Conservation (phyloP, 75 land plant species). For the Picea glauca region DNA sequence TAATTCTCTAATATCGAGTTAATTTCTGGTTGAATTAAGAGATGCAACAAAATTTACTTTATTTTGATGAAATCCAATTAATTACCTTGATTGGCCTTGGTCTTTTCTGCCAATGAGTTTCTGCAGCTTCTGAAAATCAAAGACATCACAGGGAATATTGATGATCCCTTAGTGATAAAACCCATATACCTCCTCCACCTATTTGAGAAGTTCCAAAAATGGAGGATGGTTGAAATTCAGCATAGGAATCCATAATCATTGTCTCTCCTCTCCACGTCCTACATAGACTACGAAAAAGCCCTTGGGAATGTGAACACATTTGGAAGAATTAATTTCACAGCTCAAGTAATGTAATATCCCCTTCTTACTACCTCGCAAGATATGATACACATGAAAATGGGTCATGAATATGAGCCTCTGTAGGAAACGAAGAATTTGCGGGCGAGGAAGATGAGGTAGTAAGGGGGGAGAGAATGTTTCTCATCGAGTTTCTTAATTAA, state of each 20-base stretch:
- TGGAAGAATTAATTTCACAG: not conserved
- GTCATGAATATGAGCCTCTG: too few species aligned
- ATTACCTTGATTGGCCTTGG: too few species aligned
- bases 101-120: not conserved
- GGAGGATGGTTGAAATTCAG: conserved; percentile 62
- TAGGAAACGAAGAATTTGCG: too few species aligned
- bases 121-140: conserved; percentile 43
- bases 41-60: too few species aligned
- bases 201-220: conserved; percentile 46
- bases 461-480: too few species aligned
- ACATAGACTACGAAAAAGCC: conserved; percentile 72
- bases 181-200: conserved; percentile 55
- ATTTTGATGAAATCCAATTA: too few species aligned
- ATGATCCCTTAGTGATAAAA: conserved; percentile 49
- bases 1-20: too few species aligned
- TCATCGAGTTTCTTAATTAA: too few species aligned
- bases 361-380: not conserved
- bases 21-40: too few species aligned
- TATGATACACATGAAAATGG: too few species aligned
- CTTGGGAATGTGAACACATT: conserved; percentile 45
- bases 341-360: not conserved
- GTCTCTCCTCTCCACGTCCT: conserved; percentile 20
- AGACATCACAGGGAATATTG: conserved; percentile 43
- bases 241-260: conserved; percentile 48
- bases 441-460: not conserved